phyloP scores from a whole-genome alignment of 169 alveolate species.

The Plasmodium coatneyi region DNA sequence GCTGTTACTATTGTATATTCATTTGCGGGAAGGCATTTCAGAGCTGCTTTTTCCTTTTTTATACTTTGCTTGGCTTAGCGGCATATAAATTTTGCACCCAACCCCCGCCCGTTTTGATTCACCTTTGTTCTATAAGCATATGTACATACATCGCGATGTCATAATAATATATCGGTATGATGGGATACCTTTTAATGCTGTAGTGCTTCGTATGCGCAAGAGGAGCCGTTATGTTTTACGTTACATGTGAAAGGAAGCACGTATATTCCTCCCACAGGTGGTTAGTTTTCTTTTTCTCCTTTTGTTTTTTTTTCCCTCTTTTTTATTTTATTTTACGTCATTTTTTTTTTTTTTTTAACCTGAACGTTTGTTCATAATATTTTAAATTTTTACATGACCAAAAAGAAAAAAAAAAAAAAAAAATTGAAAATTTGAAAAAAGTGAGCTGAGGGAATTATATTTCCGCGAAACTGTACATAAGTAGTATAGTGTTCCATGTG shows the following conservation, averaged over 20 bases:
- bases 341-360: neutral
- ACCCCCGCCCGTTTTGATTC: neutral
- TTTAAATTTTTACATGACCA: neutral
- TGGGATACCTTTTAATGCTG: neutral
- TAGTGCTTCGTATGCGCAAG: neutral
- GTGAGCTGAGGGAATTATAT: neutral
- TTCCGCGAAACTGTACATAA: neutral
- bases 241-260: neutral
- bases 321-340: neutral
- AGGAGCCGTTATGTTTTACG: neutral
- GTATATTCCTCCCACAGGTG: neutral
- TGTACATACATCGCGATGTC: neutral
- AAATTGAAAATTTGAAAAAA: neutral
- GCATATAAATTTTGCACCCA: neutral
- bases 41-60: neutral
- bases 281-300: neutral
- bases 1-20: neutral
- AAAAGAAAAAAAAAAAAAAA: neutral
- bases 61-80: neutral
- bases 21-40: neutral
- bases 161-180: neutral
- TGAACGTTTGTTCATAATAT: slow-evolving; percentile 4
- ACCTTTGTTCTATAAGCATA: neutral
- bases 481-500: neutral
- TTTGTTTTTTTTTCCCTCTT: neutral